These are phyloP conservation scores for Linnemannia exigua DNA, from an alignment of 192 early-diverging fungal genomes.

Conservation along the genomic window DNA sequence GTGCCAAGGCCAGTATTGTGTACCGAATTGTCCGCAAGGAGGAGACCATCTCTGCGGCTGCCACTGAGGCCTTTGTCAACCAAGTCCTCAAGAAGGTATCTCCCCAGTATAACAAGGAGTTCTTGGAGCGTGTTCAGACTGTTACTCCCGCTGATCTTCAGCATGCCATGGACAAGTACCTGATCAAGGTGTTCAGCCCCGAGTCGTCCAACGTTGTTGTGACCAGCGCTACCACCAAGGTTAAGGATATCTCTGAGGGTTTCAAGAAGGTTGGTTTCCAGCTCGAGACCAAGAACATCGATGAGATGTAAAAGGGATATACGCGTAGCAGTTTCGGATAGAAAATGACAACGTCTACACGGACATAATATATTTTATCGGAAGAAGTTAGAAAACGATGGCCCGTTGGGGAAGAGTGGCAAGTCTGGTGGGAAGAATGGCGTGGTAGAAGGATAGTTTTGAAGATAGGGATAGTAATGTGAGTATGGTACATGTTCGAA, in stretches of 20 bases:
- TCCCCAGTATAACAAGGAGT: constrained; percentile 63
- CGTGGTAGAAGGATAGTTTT: neutral
- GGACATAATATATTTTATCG: neutral
- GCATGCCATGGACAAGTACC: constrained; percentile 64
- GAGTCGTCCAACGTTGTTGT: constrained; percentile 66
- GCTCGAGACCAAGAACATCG: constrained; percentile 60
- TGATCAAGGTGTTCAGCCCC: constrained; percentile 64
- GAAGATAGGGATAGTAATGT: neutral
- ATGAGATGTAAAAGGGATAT: constrained; percentile 56
- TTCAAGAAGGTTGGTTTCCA: constrained; percentile 64
- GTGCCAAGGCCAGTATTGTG: constrained; percentile 72
- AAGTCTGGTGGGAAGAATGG: constrained; percentile 48
- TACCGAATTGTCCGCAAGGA: constrained; percentile 64
- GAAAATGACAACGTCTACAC: neutral
- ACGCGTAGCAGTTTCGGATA: neutral
- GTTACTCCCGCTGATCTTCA: constrained; percentile 64
- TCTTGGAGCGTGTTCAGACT: constrained; percentile 64
- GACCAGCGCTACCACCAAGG: constrained; percentile 63
- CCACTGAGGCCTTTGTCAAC: constrained; percentile 63
- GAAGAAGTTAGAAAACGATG: neutral
- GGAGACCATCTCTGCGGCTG: constrained; percentile 54
- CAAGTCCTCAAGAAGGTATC: constrained; percentile 65
- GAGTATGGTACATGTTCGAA: neutral
- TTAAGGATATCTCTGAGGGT: constrained; percentile 64
- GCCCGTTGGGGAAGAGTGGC: constrained; percentile 16